Evolutionary conservation across 1,284 basidiomycete species (phyloP), one percentile per base, ranked within the genome.

Genomic region (Puccinia coronata): DNA sequence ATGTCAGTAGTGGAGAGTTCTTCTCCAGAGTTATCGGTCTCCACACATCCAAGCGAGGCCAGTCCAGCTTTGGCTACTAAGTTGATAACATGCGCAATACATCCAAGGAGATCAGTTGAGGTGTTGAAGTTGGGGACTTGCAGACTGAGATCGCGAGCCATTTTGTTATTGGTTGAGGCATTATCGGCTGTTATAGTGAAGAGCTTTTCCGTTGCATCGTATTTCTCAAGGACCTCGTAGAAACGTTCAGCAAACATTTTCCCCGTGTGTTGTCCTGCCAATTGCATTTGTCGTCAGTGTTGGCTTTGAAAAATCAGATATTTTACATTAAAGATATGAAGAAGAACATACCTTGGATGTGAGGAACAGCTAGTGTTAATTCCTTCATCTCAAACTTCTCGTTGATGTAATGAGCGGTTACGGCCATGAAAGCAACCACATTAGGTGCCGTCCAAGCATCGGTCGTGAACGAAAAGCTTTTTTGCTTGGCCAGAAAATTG

Each of bases 121-220:
- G n/a, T 51, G 1, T 49, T 71, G 43, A 71, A 71, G 14, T 16
- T 0, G 14, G 69, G 43, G n/a, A 49, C 12, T 51, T 51, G 43
- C 4, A 31, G 28, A 1, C 31, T 47, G 20, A 71, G 14, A n/a
- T 49, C 25, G 1, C 34, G 43, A 1, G 69, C 69, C 69, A 71
- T 71, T 31, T 51, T 31, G 1, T 14, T 9, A 25, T 71, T 51
- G 0, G n/a, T 25, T 31, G 69, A 51, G 11, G 69, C 25, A 31
- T 75, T 75, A 28, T 75, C 28, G 25, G 73, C 55, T 9, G 73
- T 75, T 20, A 75, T 75, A 3, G 31, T 47, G 23, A 41, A 2
- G 20, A 75, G 9, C 18, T 55, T 43, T 18, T 61, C 23, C 6
- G 31, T 20, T 16, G 18, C 8, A 23, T 14, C 14, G 55, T 75